Percentiles rank a stretch among this genome's conserved stretches.
These are phyloP conservation scores for Trichoderma afroharzianum DNA, from an alignment of 2,329 filamentous ascomycete species.

Conservation along the genomic window DNA sequence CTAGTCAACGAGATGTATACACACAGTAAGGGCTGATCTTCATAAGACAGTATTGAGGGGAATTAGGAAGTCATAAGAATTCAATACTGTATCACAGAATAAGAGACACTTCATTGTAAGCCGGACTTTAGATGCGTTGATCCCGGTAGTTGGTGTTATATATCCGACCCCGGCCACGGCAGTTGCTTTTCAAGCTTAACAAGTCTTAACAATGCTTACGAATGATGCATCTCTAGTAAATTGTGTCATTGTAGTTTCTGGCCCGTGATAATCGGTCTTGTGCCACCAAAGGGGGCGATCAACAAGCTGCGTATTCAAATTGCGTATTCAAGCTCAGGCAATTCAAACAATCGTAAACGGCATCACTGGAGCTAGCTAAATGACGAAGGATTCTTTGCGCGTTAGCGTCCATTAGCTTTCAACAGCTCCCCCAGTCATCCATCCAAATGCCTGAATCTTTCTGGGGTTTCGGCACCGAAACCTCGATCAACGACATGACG, in stretches of 20 bases:
- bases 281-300: not conserved
- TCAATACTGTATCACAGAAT: not conserved
- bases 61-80: not conserved
- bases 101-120: not conserved
- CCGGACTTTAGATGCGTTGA: not conserved
- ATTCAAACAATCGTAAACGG: not conserved
- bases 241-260: not conserved
- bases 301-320: not conserved
- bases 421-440: not conserved
- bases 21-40: not conserved
- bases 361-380: not conserved
- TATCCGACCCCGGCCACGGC: not conserved
- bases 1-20: not conserved
- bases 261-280: not conserved
- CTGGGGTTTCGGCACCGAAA: not conserved
- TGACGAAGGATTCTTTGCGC: not conserved
- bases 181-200: not conserved
- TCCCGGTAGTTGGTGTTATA: not conserved
- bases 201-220: not conserved
- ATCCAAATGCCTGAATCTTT: not conserved
- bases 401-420: not conserved
- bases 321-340: not conserved
- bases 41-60: not conserved
- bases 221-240: not conserved
- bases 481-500: not conserved